Conservation (phyloP, 2,329 filamentous ascomycete species). For the Claviceps africana region DNA sequence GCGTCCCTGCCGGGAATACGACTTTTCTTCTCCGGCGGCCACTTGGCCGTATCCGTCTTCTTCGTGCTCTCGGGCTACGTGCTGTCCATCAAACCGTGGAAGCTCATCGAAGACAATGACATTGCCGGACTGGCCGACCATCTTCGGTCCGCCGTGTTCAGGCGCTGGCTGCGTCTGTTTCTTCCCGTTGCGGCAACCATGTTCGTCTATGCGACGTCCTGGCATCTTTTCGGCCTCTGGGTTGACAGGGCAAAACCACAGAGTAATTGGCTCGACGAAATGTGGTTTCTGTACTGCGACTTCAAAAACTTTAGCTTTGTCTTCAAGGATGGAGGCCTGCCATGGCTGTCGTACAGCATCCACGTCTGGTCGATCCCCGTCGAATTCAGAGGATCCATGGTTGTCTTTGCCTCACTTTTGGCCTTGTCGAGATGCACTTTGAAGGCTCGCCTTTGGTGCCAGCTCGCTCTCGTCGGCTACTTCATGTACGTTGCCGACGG, state of each 20-base stretch:
- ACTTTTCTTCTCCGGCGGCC: constrained; percentile 45
- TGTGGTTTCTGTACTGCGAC: constrained; percentile 37
- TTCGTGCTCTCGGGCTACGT: constrained; percentile 47
- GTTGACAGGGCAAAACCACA: constrained; percentile 24
- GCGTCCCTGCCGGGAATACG: constrained; percentile 42
- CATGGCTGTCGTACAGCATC: constrained; percentile 37
- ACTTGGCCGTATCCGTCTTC: constrained; percentile 44
- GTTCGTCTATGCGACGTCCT: constrained; percentile 33
- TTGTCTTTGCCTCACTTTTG: constrained; percentile 43
- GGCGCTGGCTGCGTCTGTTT: constrained; percentile 35
- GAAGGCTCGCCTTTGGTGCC: constrained; percentile 39
- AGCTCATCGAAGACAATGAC: constrained; percentile 30
- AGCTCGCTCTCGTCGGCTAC: constrained; percentile 42
- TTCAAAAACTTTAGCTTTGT: constrained; percentile 57
- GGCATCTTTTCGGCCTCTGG: constrained; percentile 38
- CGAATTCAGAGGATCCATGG: constrained; percentile 49
- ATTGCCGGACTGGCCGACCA: constrained; percentile 27
- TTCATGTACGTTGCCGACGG: constrained; percentile 56
- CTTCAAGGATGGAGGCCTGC: constrained; percentile 41
- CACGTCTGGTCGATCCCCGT: constrained; percentile 52
- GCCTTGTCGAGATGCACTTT: constrained; percentile 42
- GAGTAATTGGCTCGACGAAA: constrained; percentile 30
- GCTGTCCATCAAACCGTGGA: constrained; percentile 35
- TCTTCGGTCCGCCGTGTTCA: constrained; percentile 32
- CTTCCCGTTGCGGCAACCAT: constrained; percentile 40